A percentile compares a stretch with the other conserved stretches of the same genome.
Evolutionary conservation across 192 early-diverging fungal species (phyloP).

Genomic region (Podila horticola): DNA sequence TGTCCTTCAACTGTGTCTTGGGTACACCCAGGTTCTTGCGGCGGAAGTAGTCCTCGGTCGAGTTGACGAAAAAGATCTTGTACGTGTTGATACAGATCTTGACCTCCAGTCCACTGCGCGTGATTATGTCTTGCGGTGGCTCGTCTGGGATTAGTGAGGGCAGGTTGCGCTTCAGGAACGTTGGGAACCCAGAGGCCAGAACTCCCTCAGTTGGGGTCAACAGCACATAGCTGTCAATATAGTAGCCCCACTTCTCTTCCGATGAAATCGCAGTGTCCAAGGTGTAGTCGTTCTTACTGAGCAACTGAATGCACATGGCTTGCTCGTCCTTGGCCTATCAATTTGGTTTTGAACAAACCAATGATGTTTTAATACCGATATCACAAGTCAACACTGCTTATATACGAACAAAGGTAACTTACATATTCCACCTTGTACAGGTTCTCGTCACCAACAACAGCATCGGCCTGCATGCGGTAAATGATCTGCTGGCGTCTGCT

Average conservation of each 20-base stretch:
- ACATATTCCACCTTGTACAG: conserved; percentile 86
- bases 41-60: conserved; percentile 93
- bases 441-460: conserved; percentile 82
- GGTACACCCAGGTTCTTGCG: conserved; percentile 37
- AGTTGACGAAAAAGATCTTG: conserved; percentile 96
- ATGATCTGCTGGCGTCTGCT: conserved; percentile 75
- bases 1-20: conserved; percentile 19
- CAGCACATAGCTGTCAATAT: conserved; percentile 94
- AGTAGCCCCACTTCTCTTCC: conserved; percentile 96
- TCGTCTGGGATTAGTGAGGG: conserved; percentile 54
- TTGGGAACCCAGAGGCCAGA: conserved; percentile 64
- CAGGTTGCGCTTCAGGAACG: conserved; percentile 80
- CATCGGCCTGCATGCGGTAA: conserved; percentile 78
- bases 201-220: conserved; percentile 85
- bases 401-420: conserved; percentile 14
- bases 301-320: conserved; percentile 85
- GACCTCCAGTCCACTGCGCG: conserved; percentile 81
- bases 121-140: conserved; percentile 55
- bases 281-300: conserved; percentile 90
- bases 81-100: conserved; percentile 99
- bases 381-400: too few species aligned
- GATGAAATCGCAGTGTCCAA: conserved; percentile 81
- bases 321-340: conserved; percentile 59
- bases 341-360: conserved; percentile 9
- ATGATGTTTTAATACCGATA: background rate